A percentile compares a stretch with the other conserved stretches of the same genome.
Conservation (phyloP, 495 filamentous ascomycete species). For the Xylaria flabelliformis region DNA sequence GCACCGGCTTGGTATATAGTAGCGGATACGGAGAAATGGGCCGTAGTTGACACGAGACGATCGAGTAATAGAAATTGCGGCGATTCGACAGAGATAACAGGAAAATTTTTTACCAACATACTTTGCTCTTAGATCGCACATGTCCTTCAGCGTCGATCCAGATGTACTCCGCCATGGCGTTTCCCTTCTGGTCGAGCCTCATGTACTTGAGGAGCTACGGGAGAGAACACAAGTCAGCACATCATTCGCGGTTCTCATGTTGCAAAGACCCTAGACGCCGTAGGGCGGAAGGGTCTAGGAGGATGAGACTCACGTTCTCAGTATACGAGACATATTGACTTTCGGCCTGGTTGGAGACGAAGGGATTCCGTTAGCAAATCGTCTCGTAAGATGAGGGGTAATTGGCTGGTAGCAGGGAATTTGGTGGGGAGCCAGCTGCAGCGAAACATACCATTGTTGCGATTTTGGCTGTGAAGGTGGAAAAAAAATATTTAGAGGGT, state of each 20-base stretch:
- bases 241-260: constrained; percentile 15
- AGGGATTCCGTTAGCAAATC: constrained; percentile 53
- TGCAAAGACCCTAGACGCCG: constrained; percentile 7
- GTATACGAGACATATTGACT: constrained; percentile 65
- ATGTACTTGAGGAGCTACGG: constrained; percentile 89
- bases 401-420: constrained; percentile 38
- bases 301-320: constrained; percentile 57
- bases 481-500: not conserved
- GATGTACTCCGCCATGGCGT: constrained; percentile 91
- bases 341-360: constrained; percentile 60
- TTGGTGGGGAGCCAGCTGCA: constrained; percentile 37
- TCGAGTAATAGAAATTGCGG: constrained; percentile 40
- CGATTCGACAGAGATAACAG: constrained; percentile 40
- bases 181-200: constrained; percentile 85
- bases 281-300: constrained; percentile 13
- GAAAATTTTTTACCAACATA: constrained; percentile 61
- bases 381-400: constrained; percentile 42
- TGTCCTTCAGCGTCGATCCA: constrained; percentile 77
- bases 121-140: constrained; percentile 44
- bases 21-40: constrained; percentile 3
- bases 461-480: constrained; percentile 30
- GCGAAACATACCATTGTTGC: constrained; percentile 41
- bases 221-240: constrained; percentile 31
- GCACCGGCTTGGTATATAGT: constrained; percentile 1
- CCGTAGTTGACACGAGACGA: constrained; percentile 31